phyloP scores from a whole-genome alignment of 2,329 filamentous ascomycete genomes.

The Alternaria sp. region DNA sequence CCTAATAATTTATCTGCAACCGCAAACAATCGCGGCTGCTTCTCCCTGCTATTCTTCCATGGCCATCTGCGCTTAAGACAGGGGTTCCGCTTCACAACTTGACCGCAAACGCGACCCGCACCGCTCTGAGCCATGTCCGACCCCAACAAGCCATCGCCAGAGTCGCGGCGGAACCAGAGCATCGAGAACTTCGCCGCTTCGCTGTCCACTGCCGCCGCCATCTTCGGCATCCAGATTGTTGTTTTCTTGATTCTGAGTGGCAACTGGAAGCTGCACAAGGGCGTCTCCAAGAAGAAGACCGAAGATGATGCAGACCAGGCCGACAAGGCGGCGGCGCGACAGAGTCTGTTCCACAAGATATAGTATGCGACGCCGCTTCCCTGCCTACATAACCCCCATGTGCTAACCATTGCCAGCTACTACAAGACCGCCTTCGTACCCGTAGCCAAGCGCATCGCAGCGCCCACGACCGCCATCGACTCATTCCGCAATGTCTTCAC shows the following conservation, averaged over 20 bases:
- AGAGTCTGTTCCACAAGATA: slow-evolving; percentile 48
- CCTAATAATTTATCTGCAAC: not conserved
- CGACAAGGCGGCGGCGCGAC: slow-evolving; percentile 33
- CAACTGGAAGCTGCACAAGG: slow-evolving; percentile 45
- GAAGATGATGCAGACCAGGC: not conserved
- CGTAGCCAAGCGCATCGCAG: slow-evolving; percentile 42
- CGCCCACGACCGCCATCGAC: slow-evolving; percentile 44
- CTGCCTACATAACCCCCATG: not conserved
- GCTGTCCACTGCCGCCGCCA: slow-evolving; percentile 42
- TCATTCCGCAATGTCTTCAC: slow-evolving; percentile 62
- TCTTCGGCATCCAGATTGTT: slow-evolving; percentile 45
- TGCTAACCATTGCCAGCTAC: slow-evolving; percentile 37
- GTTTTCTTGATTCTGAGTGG: slow-evolving; percentile 46
- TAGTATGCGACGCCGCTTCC: slow-evolving; percentile 32
- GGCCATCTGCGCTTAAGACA: slow-evolving; percentile 13
- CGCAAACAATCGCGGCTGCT: slow-evolving; percentile 4
- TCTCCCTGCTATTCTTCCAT: slow-evolving; percentile 2
- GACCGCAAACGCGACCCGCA: slow-evolving; percentile 1
- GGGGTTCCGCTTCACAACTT: slow-evolving; percentile 7
- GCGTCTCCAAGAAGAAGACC: slow-evolving; percentile 15
- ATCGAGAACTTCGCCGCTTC: slow-evolving; percentile 49
- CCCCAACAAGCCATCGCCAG: not conserved
- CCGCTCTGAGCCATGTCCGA: slow-evolving; percentile 15
- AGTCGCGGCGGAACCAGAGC: slow-evolving; percentile 34
- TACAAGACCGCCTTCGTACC: slow-evolving; percentile 49